Evolutionary conservation across 768 basidiomycete genomes (phyloP), one percentile per base, ranked within the genome.

Genomic region (Hygrophorus pudorinus): DNA sequence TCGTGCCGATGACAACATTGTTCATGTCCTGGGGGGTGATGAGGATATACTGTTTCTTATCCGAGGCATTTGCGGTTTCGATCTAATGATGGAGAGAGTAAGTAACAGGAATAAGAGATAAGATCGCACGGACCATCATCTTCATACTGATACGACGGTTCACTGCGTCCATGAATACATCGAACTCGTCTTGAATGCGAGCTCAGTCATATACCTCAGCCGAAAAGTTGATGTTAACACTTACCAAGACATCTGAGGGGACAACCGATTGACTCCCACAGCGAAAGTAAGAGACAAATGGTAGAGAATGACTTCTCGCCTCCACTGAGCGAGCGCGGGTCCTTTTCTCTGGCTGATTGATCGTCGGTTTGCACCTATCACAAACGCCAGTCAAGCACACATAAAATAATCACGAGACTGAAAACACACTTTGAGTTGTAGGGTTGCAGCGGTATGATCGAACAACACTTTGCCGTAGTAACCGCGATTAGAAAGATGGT

Each of bases 231-330:
- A 28, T 7, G 48, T 7, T 30, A 28, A 13, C 24, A 61, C 73
- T 33, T 55, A 86, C 85, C 85, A 17, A 98, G 77, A 56, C 94
- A 97, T 47, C 96, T 72, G 37, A 99, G 70, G 1, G 96, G 96
- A 58, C 93, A 93, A 1, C 87, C 85, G 45, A 93, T 91, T 12
- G 89, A 82, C 55, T 96, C 88, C 96, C 96, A 99, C 36, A 99
- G 70, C 3, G 96, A 82, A n/a, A 98, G 67, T 38, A 99, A 67
- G 41, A 99, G 62, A 53, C 91, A 93, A 50, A 97, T 90, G 1
- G 94, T 98, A 5, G 92, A 87, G 65, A 96, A 99, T 5, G 89
- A 93, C 62, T 96, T 94, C 61, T 98, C 94, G 31, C 94, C 93
- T 38, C 93, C 93, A 51, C 86, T 89, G 13, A 93, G 70, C 24